Base-by-base conservation (phyloP, 2,329 filamentous ascomycete genomes). In the Tolypocladium pustulatum region DNA sequence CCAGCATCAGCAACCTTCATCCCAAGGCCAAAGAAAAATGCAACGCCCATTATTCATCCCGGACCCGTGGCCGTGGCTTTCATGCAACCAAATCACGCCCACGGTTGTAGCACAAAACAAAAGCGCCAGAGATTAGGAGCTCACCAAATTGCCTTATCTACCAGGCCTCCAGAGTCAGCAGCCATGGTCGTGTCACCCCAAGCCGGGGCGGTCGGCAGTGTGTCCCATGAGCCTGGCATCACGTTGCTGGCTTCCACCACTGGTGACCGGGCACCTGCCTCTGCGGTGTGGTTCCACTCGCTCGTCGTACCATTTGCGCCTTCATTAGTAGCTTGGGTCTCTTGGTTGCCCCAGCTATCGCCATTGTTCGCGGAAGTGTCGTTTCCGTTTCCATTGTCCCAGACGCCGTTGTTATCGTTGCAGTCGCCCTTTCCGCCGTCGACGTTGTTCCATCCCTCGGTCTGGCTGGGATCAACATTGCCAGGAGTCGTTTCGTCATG, bases 161-260 rank as follows among this genome's bases (percentile, higher is more conserved):
- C 46, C 27, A n/a, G 46, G 27, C 55, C 55, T 4, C 43, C 25
- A 9, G 72, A 72, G n/a, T 67, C 67, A 9, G 62, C 70, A 25
- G 72, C 72, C 59, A 68, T 65, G 4, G 63, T 64, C 0, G 58
- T 3, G 61, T 74, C 72, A 20, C 59, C 68, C 72, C 71, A 74
- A 0, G 60, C n/a, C 2, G 62, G 59, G 5, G 36, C n/a, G 7
- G 60, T 54, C 15, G 65, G 55, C 10, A 59, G 34, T 0, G 64
- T 60, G 7, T 61, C 61, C 69, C 70, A 72, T 2, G 65, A 63
- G 2, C 70, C 71, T 15, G 72, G 72, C 69, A 72, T 72, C 36
- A 69, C 64, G 36, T 69, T 72, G 59, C 61, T 65, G 12, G 55
- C 36, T 12, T 59, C 46, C 2, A 27, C 46, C 10, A 36, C 25